phyloP scores from a whole-genome alignment of 2,329 filamentous ascomycete species.

The Colletotrichum plurivorum region DNA sequence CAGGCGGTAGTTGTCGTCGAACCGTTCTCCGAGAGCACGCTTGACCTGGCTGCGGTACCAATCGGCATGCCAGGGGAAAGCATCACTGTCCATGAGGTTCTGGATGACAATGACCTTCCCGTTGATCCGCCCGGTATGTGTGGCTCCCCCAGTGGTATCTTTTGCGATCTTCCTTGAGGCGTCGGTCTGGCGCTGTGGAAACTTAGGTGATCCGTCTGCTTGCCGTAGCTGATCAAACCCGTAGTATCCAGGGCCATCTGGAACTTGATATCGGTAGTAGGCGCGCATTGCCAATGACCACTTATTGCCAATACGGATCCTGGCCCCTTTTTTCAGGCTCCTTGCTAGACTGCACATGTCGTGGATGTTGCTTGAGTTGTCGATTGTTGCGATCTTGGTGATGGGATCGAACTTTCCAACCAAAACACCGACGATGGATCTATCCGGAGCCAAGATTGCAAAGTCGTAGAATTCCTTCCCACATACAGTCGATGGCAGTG shows the following conservation, averaged over 20 bases:
- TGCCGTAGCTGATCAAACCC: slow-evolving; percentile 40
- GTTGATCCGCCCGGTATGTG: slow-evolving; percentile 37
- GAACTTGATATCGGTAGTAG: slow-evolving; percentile 41
- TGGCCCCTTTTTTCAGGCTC: neutral
- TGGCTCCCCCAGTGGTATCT: slow-evolving; percentile 18
- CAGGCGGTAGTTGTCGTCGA: slow-evolving; percentile 41
- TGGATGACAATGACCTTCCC: slow-evolving; percentile 44
- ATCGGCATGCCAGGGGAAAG: slow-evolving; percentile 44
- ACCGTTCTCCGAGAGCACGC: slow-evolving; percentile 21
- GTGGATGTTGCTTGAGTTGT: neutral
- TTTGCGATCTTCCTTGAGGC: slow-evolving; percentile 4
- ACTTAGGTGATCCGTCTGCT: slow-evolving; percentile 28
- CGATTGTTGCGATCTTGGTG: neutral
- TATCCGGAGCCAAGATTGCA: neutral
- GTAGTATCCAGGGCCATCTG: slow-evolving; percentile 25
- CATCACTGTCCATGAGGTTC: slow-evolving; percentile 43
- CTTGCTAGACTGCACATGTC: neutral
- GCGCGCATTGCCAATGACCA: slow-evolving; percentile 33
- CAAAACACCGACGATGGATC: neutral
- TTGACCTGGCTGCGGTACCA: slow-evolving; percentile 43
- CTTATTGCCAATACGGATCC: slow-evolving; percentile 32
- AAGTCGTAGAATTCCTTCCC: slow-evolving; percentile 8
- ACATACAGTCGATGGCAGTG: neutral
- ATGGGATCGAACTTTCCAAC: neutral
- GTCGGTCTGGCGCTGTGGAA: slow-evolving; percentile 34